phyloP scores from a whole-genome alignment of 2,329 filamentous ascomycete species.

The Fusarium falciforme region DNA sequence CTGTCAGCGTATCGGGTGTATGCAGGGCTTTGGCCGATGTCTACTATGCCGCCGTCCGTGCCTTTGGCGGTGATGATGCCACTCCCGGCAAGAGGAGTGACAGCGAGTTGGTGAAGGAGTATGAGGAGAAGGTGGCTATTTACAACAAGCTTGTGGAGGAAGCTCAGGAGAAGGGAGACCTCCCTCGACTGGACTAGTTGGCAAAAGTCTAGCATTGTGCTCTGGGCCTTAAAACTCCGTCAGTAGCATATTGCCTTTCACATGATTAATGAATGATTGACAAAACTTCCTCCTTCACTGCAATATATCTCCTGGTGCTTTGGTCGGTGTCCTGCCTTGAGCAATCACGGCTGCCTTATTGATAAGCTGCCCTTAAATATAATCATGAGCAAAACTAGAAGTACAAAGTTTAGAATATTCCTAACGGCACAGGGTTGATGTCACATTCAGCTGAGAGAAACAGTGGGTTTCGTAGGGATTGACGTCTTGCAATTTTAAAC shows the following conservation, averaged over 20 bases:
- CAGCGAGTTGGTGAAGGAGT: slow-evolving; percentile 44
- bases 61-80: slow-evolving; percentile 50
- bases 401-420: too few species aligned
- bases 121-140: slow-evolving; percentile 49
- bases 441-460: too few species aligned
- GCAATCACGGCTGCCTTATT: too few species aligned
- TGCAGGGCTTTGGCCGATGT: slow-evolving; percentile 54
- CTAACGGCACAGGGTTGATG: too few species aligned
- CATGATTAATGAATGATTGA: background rate
- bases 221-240: background rate
- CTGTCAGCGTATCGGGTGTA: slow-evolving; percentile 22
- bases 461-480: too few species aligned
- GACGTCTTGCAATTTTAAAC: too few species aligned
- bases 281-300: too few species aligned
- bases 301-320: too few species aligned
- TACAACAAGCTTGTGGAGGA: slow-evolving; percentile 51
- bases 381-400: too few species aligned
- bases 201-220: background rate
- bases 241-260: background rate
- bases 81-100: slow-evolving; percentile 44
- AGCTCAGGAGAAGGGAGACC: slow-evolving; percentile 49
- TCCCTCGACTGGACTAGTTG: slow-evolving; percentile 34
- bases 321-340: too few species aligned
- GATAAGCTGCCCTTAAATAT: too few species aligned
- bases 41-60: slow-evolving; percentile 53